Evolutionary conservation across 2,329 filamentous ascomycete genomes (phyloP).

Genomic region (Colletotrichum somersetense): DNA sequence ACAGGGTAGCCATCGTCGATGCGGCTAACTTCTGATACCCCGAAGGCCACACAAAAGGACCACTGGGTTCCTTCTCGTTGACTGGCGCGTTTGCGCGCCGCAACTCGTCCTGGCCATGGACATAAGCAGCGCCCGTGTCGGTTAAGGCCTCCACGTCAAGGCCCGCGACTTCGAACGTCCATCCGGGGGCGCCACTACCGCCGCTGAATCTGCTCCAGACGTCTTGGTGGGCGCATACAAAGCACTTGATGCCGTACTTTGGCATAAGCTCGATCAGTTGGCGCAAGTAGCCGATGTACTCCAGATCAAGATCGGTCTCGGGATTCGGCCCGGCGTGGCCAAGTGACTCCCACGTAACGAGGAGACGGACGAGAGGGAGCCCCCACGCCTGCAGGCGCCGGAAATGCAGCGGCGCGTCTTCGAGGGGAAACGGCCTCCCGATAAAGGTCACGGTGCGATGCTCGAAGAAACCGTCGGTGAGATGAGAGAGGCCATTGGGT

Average conservation of each 20-base stretch:
- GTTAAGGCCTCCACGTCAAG: conserved; percentile 54
- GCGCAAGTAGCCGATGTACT: conserved; percentile 55
- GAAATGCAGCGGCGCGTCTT: conserved; percentile 56
- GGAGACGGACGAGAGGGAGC: conserved; percentile 54
- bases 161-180: conserved; percentile 57
- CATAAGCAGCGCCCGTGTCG: conserved; percentile 47
- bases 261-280: conserved; percentile 54
- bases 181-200: conserved; percentile 57
- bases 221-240: conserved; percentile 59
- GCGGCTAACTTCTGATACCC: conserved; percentile 55
- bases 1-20: conserved; percentile 48
- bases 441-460: conserved; percentile 55
- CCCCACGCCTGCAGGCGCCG: conserved; percentile 55
- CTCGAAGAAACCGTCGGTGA: conserved; percentile 56
- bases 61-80: conserved; percentile 51
- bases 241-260: conserved; percentile 55
- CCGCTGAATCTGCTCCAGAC: conserved; percentile 59
- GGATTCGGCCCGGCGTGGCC: conserved; percentile 51
- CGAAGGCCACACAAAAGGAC: conserved; percentile 54
- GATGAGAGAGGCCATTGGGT: conserved; percentile 54
- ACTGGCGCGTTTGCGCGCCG: conserved; percentile 44
- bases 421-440: conserved; percentile 54
- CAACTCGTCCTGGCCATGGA: conserved; percentile 53
- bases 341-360: conserved; percentile 59
- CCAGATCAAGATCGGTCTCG: conserved; percentile 51